These are phyloP conservation scores for Leucosporidium yakuticum DNA, from an alignment of 768 basidiomycete genomes.

Conservation along the genomic window DNA sequence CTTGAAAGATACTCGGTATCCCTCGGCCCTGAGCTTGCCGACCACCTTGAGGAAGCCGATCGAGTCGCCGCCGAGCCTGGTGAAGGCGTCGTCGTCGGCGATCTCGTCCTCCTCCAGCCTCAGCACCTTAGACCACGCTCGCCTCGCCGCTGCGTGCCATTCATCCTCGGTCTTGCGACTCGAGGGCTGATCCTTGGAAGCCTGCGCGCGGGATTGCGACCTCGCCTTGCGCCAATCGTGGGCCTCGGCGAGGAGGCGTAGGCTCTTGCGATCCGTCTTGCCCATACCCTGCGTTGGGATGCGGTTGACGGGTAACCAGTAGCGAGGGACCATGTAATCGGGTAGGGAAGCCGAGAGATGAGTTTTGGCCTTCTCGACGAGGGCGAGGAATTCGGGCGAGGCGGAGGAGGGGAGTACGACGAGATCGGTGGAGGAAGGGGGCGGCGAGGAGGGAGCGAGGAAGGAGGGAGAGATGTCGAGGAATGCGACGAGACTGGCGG, in stretches of 20 bases:
- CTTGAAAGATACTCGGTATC: constrained; percentile 10
- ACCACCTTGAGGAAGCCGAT: constrained; percentile 33
- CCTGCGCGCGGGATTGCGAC: background rate
- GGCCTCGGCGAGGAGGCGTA: constrained; percentile 12
- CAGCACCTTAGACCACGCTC: constrained; percentile 22
- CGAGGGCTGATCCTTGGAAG: background rate
- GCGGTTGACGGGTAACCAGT: constrained; percentile 27
- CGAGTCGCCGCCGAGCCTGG: constrained; percentile 30
- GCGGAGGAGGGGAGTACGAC: background rate
- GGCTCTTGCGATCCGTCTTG: constrained; percentile 29
- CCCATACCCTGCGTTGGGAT: constrained; percentile 35
- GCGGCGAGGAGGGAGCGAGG: background rate
- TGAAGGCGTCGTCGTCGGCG: constrained; percentile 27
- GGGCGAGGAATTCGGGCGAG: background rate
- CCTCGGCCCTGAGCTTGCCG: background rate
- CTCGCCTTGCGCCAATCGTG: constrained; percentile 13
- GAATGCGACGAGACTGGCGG: constrained; percentile 29
- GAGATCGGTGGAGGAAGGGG: background rate
- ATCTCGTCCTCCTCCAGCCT: constrained; percentile 6
- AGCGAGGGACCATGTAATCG: constrained; percentile 30
- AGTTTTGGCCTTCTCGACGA: constrained; percentile 9
- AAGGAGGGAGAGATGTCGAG: constrained; percentile 22
- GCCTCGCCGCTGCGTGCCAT: constrained; percentile 10
- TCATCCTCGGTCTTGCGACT: background rate
- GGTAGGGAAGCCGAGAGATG: constrained; percentile 19